These are phyloP conservation scores for Penicillium occitanis DNA, from an alignment of 2,329 filamentous ascomycete species.

Conservation along the genomic window DNA sequence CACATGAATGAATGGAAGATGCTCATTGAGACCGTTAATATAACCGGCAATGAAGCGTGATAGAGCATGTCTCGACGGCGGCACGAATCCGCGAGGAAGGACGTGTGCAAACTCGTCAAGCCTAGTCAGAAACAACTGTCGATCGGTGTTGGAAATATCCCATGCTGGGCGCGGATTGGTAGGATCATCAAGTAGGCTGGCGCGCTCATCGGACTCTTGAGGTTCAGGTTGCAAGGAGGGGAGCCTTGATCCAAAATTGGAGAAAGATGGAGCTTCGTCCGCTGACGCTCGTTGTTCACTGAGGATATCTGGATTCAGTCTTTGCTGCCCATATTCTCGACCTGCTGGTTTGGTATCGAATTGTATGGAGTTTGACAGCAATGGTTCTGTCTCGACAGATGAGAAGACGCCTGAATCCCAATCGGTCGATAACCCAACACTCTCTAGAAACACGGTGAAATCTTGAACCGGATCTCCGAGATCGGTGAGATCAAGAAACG, in stretches of 20 bases:
- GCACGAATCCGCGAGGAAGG: slow-evolving; percentile 48
- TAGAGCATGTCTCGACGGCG: slow-evolving; percentile 51
- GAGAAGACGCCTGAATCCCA: slow-evolving; percentile 52
- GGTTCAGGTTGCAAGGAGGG: slow-evolving; percentile 50
- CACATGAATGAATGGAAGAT: slow-evolving; percentile 54
- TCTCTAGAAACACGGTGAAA: slow-evolving; percentile 51
- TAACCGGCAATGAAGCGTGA: slow-evolving; percentile 54
- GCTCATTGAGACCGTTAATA: slow-evolving; percentile 53
- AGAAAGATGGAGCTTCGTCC: slow-evolving; percentile 48
- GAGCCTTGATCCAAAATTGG: slow-evolving; percentile 50
- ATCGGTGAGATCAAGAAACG: slow-evolving; percentile 48
- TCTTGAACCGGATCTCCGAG: slow-evolving; percentile 51
- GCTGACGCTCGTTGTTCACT: slow-evolving; percentile 37
- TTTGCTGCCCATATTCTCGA: slow-evolving; percentile 32
- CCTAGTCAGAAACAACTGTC: slow-evolving; percentile 46
- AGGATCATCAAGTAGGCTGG: slow-evolving; percentile 42
- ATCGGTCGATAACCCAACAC: slow-evolving; percentile 51
- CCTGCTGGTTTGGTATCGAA: slow-evolving; percentile 38
- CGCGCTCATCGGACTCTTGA: slow-evolving; percentile 46
- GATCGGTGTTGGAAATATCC: slow-evolving; percentile 50
- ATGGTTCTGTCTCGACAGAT: slow-evolving; percentile 40
- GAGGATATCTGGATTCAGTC: slow-evolving; percentile 42
- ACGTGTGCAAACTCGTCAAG: slow-evolving; percentile 48
- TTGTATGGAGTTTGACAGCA: slow-evolving; percentile 38
- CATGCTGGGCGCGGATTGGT: slow-evolving; percentile 44